phyloP scores from a whole-genome alignment of 225 moss, liverwort and hornwort species.

The Anthoceros angustus region DNA sequence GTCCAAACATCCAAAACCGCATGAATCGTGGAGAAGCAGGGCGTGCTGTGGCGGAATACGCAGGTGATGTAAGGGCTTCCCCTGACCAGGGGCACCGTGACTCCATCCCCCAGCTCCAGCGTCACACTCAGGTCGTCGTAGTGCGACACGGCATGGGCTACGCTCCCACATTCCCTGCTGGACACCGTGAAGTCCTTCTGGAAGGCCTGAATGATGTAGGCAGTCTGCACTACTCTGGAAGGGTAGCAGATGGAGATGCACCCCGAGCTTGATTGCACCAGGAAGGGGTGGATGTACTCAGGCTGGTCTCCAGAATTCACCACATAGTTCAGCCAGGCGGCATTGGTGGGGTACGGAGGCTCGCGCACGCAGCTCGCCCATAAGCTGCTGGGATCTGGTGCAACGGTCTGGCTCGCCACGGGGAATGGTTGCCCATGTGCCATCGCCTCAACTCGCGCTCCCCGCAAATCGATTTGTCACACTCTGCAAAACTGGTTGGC shows the following conservation, averaged over 20 bases:
- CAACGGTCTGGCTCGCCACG: constrained; percentile 25
- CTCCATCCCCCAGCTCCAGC: constrained; percentile 36
- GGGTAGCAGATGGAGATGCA: constrained; percentile 48
- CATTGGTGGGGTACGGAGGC: constrained; percentile 60
- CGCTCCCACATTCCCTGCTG: constrained; percentile 19
- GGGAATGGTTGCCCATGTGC: constrained; percentile 46
- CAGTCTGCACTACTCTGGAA: constrained; percentile 23
- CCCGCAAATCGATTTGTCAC: too few species aligned
- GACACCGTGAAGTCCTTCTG: constrained; percentile 43
- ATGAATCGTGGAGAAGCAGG: constrained; percentile 44
- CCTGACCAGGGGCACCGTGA: constrained; percentile 55
- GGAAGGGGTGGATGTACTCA: constrained; percentile 81
- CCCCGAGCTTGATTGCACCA: constrained; percentile 39
- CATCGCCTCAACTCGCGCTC: neutral
- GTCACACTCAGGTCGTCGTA: constrained; percentile 83
- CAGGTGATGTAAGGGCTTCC: constrained; percentile 76
- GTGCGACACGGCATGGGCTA: constrained; percentile 29
- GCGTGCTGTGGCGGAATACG: constrained; percentile 41
- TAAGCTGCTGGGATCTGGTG: constrained; percentile 37
- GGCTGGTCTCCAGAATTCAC: constrained; percentile 59
- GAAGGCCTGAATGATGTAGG: constrained; percentile 51
- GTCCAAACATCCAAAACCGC: constrained; percentile 57
- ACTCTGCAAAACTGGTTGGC: too few species aligned
- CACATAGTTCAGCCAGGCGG: constrained; percentile 74
- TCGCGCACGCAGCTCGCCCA: constrained; percentile 36